Conservation (phyloP, 345 rosid genomes). For the Combretum micranthum region DNA sequence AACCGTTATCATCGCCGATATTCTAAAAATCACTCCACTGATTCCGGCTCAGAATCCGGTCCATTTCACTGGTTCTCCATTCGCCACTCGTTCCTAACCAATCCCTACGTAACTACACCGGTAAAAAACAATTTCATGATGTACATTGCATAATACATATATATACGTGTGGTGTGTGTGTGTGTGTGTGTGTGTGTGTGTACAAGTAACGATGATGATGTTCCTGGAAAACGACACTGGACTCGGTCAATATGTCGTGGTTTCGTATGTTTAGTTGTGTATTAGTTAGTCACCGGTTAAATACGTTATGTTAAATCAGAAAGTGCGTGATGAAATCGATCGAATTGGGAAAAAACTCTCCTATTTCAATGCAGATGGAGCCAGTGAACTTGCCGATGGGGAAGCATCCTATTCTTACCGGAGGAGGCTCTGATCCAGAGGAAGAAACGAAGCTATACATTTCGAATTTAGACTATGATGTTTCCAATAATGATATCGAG, state of each 20-base stretch:
- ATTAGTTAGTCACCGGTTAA: too few species aligned
- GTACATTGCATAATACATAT: too few species aligned
- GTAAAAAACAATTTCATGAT: conserved; percentile 13
- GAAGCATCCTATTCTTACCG: conserved; percentile 10
- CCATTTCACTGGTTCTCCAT: conserved; percentile 1
- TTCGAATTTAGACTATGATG: conserved; percentile 49
- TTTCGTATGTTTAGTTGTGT: too few species aligned
- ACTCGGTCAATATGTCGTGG: too few species aligned
- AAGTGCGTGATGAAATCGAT: too few species aligned
- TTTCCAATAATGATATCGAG: conserved; percentile 50
- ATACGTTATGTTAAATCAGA: too few species aligned
- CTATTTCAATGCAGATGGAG: conserved; percentile 22
- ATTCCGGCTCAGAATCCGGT: conserved; percentile 14
- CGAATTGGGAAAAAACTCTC: too few species aligned
- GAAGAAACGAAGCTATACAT: conserved; percentile 39
- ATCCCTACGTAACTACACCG: conserved; percentile 19
- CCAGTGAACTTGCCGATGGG: conserved; percentile 9
- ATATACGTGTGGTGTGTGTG: too few species aligned
- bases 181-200: too few species aligned
- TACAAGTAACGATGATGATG: too few species aligned
- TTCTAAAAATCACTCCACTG: conserved; percentile 14
- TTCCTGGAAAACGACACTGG: too few species aligned
- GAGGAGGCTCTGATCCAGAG: conserved; percentile 19
- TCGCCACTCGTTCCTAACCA: conserved; percentile 22
- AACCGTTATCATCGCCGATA: background rate